Evolutionary conservation across 345 rosid species (phyloP), one percentile per base, ranked within the genome.

Genomic region (Citropsis articulata): DNA sequence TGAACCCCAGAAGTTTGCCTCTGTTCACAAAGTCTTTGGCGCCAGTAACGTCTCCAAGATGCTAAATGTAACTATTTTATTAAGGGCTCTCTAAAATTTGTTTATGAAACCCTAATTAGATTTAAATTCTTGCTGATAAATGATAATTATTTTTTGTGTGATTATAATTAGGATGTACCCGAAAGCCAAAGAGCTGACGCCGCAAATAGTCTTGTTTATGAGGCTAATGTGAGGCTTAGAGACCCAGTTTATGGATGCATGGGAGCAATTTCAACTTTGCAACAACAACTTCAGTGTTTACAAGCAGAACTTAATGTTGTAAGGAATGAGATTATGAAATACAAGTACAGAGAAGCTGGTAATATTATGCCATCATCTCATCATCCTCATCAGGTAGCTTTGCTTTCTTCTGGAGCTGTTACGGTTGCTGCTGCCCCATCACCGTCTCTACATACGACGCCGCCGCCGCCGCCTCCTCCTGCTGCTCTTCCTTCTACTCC

Each of bases 31-130:
- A 84, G 97, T 95, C 73, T 95, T 95, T 71, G 99, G 99, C 38
- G 99, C 99, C 72, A 95, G 99, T 84, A 95, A 95, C 73, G 98
- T 93, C 90, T 93, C 99, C 63, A 95, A 93, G 90, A 86, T 95
- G 96, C 89, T 95, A 28, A 85, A 87, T 97, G 98, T 95, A 86
- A 66, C 1, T n/a, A 19, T 31, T 50, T 3, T n/a, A 19, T 31
- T 70, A 18, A 50, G 30, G 6, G n/a, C 48, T 45, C 64, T 53
- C 28, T 65, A 45, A 12, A 18, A 1, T 45, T 12, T 45, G 12
- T 31, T 69, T 30, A 0, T 10, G 16, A 19, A 28, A 28, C 36
- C 2, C 19, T 30, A 48, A 2, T 9, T 12, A 8, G 9, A 28
- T 14, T 33, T 4, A 45, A 45, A 3, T 45, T 18, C 7, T 31